Evolutionary conservation across 192 early-diverging fungal genomes (phyloP).

Genomic region (Linnemannia zychae): DNA sequence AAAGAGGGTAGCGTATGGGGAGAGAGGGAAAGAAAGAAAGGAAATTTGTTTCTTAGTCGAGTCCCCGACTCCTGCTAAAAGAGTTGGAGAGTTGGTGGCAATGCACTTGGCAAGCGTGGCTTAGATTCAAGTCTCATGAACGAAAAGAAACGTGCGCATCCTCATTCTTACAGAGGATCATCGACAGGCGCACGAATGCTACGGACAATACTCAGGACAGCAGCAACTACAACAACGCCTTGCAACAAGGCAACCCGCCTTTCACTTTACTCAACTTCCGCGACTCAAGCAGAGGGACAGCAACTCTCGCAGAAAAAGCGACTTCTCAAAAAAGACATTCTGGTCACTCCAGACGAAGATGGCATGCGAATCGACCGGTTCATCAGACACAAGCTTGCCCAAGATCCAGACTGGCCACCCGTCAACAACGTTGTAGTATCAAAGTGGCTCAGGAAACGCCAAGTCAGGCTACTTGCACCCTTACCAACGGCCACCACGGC

Average conservation of each 20-base stretch:
- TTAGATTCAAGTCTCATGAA: too few species aligned
- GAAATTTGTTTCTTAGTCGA: too few species aligned
- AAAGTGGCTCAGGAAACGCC: slow-evolving; percentile 38
- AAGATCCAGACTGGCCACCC: not conserved
- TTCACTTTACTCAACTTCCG: not conserved
- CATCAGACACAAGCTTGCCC: slow-evolving; percentile 14
- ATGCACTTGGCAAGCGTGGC: too few species aligned
- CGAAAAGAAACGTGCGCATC: too few species aligned
- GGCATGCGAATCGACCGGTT: slow-evolving; percentile 46
- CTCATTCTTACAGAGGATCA: not conserved
- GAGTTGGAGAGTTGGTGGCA: too few species aligned
- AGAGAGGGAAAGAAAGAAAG: too few species aligned
- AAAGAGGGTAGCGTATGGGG: too few species aligned
- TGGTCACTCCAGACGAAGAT: slow-evolving; percentile 31
- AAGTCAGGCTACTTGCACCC: slow-evolving; percentile 7
- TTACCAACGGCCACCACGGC: not conserved
- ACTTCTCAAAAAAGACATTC: slow-evolving; percentile 10
- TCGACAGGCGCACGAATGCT: not conserved
- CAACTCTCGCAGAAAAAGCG: not conserved
- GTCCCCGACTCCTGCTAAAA: too few species aligned
- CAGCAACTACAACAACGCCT: not conserved
- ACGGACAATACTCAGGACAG: not conserved
- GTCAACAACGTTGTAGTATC: slow-evolving; percentile 11
- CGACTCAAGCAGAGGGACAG: not conserved
- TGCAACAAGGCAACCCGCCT: not conserved